phyloP scores from a whole-genome alignment of 1,139 yeast species.

The Kodamaea ohmeri region DNA sequence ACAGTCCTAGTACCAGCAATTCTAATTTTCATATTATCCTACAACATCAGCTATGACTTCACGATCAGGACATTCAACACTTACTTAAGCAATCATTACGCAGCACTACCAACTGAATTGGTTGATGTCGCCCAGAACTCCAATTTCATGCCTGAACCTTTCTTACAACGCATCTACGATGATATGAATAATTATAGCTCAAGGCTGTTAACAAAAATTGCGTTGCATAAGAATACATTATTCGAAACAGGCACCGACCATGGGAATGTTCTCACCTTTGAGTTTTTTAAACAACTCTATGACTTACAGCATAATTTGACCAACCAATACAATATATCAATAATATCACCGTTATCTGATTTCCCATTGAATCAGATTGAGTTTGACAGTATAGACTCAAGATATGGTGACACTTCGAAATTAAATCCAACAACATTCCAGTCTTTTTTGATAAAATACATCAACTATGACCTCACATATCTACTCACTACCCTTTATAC shows the following conservation, averaged over 20 bases:
- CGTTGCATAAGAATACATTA: slow-evolving; percentile 8
- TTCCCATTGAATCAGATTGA: slow-evolving; percentile 17
- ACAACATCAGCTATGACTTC: slow-evolving; percentile 24
- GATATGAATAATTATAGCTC: neutral
- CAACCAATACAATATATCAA: slow-evolving; percentile 6
- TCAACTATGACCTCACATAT: slow-evolving; percentile 26
- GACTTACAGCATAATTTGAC: slow-evolving; percentile 11
- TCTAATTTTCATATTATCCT: slow-evolving; percentile 21
- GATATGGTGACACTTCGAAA: neutral
- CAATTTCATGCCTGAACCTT: neutral
- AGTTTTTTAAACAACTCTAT: slow-evolving; percentile 16
- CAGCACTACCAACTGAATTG: slow-evolving; percentile 7
- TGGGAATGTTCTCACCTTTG: slow-evolving; percentile 19
- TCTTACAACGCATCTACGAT: neutral
- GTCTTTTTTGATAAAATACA: slow-evolving; percentile 21
- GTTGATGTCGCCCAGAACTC: neutral
- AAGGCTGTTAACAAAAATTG: slow-evolving; percentile 5
- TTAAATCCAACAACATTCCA: slow-evolving; percentile 14
- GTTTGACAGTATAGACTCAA: slow-evolving; percentile 8
- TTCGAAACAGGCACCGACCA: no score
- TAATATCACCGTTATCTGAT: slow-evolving; percentile 24
- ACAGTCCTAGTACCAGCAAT: slow-evolving; percentile 23
- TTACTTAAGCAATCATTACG: slow-evolving; percentile 12
- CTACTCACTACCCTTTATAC: slow-evolving; percentile 28
- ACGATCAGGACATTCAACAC: slow-evolving; percentile 21